phyloP scores from a whole-genome alignment of 371 early-diverging fungal genomes.

The Mucor indicus region DNA sequence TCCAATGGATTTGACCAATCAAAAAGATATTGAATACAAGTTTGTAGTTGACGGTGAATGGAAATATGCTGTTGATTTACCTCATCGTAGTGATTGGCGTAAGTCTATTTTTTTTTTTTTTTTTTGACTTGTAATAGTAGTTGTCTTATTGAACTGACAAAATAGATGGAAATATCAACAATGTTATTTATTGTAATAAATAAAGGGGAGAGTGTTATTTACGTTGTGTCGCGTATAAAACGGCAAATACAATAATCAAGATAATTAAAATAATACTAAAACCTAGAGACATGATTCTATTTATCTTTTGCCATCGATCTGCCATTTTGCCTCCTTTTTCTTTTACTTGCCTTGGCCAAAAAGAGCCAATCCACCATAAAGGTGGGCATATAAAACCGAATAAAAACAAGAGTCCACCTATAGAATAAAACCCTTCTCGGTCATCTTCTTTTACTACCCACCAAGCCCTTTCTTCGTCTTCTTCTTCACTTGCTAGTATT shows the following conservation, averaged over 20 bases:
- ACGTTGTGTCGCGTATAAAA: constrained; percentile 13
- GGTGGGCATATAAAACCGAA: constrained; percentile 46
- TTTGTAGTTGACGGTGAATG: constrained; percentile 52
- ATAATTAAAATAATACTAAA: constrained; percentile 38
- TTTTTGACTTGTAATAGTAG: too few species aligned
- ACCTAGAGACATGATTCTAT: constrained; percentile 41
- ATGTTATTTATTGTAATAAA: constrained; percentile 9
- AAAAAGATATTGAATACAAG: constrained; percentile 28
- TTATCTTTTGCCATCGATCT: constrained; percentile 41
- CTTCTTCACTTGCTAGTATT: background rate
- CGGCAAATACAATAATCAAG: constrained; percentile 28
- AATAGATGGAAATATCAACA: constrained; percentile 21
- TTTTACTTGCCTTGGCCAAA: constrained; percentile 29
- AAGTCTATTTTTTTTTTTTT: constrained; percentile 5
- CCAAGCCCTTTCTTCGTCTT: constrained; percentile 16
- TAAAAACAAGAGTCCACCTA: constrained; percentile 33
- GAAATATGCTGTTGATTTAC: constrained; percentile 39
- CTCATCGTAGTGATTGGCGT: constrained; percentile 19
- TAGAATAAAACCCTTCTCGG: constrained; percentile 32
- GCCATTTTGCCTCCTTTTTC: constrained; percentile 43
- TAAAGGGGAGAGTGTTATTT: background rate
- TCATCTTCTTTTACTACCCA: constrained; percentile 32
- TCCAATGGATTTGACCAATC: constrained; percentile 21
- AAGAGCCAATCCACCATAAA: constrained; percentile 45
- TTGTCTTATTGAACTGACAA: too few species aligned